These are phyloP conservation scores for Vaccinium corymbosum DNA, from an alignment of 148 eudicot genomes.

Conservation along the genomic window DNA sequence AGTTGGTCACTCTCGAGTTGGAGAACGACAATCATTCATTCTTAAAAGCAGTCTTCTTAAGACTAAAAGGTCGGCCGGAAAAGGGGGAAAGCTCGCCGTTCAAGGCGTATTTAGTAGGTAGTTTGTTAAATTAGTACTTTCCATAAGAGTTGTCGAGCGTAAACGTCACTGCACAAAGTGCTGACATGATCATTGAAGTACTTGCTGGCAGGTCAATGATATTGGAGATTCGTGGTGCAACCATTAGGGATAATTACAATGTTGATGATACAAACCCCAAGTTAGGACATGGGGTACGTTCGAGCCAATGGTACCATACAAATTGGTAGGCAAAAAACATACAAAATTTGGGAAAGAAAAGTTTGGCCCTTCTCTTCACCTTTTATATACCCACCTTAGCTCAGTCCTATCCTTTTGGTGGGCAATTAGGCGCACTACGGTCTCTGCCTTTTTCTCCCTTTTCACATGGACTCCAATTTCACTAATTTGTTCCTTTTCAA, in stretches of 20 bases:
- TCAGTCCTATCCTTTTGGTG: conserved; percentile 5
- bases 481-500: not conserved
- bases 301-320: not conserved
- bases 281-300: not conserved
- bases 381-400: not conserved
- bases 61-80: too few species aligned
- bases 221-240: not conserved
- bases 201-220: not conserved
- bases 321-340: not conserved
- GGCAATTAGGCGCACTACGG: not conserved
- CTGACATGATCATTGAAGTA: not conserved
- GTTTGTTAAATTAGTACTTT: too few species aligned
- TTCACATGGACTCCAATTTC: conserved; percentile 9
- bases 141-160: too few species aligned
- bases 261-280: not conserved
- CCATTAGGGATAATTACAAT: not conserved
- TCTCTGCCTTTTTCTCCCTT: not conserved
- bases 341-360: not conserved
- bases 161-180: not conserved
- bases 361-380: conserved; percentile 2
- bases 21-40: too few species aligned
- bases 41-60: too few species aligned
- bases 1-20: too few species aligned
- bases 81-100: too few species aligned
- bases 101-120: too few species aligned